Conservation (phyloP, 768 basidiomycete species). For the Multifurca ochricompacta region DNA sequence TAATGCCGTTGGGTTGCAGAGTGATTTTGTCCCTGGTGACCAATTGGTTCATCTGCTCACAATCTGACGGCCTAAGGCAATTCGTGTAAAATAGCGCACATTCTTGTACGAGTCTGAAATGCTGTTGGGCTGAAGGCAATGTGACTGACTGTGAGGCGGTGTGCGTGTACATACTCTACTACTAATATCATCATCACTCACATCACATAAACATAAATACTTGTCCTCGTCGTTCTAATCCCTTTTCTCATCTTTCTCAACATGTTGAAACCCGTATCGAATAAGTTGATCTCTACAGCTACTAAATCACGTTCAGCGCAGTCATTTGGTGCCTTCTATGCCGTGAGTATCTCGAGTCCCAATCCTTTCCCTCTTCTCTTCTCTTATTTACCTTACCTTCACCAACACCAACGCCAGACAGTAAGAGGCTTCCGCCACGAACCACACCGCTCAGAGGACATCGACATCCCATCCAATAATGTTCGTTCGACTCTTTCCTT, state of each 20-base stretch:
- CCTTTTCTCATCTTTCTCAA: not conserved
- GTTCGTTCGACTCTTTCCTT: not conserved
- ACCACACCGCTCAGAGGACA: constrained; percentile 12
- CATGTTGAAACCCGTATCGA: constrained; percentile 28
- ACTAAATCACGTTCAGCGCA: constrained; percentile 23
- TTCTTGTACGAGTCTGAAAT: not conserved
- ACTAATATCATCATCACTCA: not conserved
- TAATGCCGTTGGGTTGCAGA: constrained; percentile 8
- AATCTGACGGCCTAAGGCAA: constrained; percentile 5
- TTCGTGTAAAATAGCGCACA: no score
- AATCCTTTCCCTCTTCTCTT: not conserved
- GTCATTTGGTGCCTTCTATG: constrained; percentile 47
- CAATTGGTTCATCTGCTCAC: constrained; percentile 7
- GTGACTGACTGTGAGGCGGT: no score
- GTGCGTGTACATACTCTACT: no score
- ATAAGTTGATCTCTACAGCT: constrained; percentile 24
- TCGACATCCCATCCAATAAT: constrained; percentile 7
- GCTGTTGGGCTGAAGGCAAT: not conserved
- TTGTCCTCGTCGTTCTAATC: not conserved
- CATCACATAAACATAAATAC: constrained; percentile 11
- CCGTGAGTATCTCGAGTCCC: constrained; percentile 36
- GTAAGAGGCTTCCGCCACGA: constrained; percentile 13
- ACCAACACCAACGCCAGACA: constrained; percentile 6
- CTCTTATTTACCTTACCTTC: not conserved
- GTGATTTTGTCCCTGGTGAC: not conserved